These are phyloP conservation scores for Hypoxylon trugodes DNA, from an alignment of 495 filamentous ascomycete genomes.

Conservation along the genomic window DNA sequence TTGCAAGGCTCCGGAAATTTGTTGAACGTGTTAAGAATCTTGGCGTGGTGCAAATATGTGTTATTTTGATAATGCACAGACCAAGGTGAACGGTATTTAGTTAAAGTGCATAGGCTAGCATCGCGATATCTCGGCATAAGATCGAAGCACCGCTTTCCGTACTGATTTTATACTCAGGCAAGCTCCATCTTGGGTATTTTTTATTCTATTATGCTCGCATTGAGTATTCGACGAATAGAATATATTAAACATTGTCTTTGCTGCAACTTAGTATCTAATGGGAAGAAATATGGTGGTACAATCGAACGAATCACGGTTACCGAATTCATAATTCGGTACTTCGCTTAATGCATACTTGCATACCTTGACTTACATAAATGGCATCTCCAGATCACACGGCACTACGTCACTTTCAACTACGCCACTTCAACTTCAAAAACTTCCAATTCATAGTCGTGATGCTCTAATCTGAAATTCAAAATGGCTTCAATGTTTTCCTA, in stretches of 20 bases:
- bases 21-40: constrained; percentile 15
- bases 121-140: background rate
- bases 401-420: constrained; percentile 25
- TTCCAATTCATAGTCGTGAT: constrained; percentile 2
- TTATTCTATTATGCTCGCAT: too few relatives aligned
- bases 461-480: constrained; percentile 23
- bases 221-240: too few relatives aligned
- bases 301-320: too few relatives aligned
- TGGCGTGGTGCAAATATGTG: constrained; percentile 1
- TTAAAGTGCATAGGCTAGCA: background rate
- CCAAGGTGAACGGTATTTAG: background rate
- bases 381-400: constrained; percentile 4
- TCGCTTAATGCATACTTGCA: constrained; percentile 12
- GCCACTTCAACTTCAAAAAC: background rate
- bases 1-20: constrained; percentile 12
- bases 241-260: too few relatives aligned
- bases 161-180: too few relatives aligned
- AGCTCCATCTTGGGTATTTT: too few relatives aligned
- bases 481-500: constrained; percentile 59
- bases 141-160: too few relatives aligned
- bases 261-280: too few relatives aligned
- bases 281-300: too few relatives aligned
- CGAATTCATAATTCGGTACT: background rate
- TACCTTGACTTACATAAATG: background rate
- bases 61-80: constrained; percentile 16